These are phyloP conservation scores for Hordeum pubiflorum DNA, from an alignment of 202 grass and related monocot genomes.

Conservation along the genomic window DNA sequence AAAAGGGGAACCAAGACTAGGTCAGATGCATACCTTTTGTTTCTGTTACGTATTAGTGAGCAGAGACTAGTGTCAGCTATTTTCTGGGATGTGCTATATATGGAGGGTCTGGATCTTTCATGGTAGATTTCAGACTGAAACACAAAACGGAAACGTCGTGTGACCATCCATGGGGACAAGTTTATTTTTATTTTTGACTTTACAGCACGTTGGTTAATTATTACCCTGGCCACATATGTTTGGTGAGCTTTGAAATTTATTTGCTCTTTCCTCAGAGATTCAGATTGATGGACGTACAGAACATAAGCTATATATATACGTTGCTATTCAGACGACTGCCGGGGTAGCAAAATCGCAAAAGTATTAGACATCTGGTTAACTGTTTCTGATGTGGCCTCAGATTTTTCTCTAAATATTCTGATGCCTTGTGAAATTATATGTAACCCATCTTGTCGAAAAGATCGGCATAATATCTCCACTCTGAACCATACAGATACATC, in stretches of 20 bases:
- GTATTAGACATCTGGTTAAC: background rate
- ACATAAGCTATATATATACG: background rate
- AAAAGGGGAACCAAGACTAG: background rate
- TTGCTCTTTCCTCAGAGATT: background rate
- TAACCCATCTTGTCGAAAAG: background rate
- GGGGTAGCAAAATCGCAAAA: background rate
- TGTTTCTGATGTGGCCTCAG: background rate
- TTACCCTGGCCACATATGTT: background rate
- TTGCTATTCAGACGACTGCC: background rate
- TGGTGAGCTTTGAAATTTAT: slow-evolving; percentile 22
- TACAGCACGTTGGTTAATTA: background rate
- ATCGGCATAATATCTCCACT: background rate
- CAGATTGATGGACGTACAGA: background rate
- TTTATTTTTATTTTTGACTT: too few species aligned
- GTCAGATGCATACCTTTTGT: background rate
- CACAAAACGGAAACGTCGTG: background rate
- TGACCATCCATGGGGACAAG: background rate
- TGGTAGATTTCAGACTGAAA: background rate
- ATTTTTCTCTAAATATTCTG: background rate
- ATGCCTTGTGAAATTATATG: slow-evolving; percentile 10
- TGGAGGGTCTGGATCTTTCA: background rate
- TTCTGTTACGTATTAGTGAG: background rate
- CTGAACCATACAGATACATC: background rate
- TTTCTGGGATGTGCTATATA: background rate
- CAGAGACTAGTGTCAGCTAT: background rate